Conservation (phyloP, 164 flowering plant species). For the Saururus chinensis region DNA sequence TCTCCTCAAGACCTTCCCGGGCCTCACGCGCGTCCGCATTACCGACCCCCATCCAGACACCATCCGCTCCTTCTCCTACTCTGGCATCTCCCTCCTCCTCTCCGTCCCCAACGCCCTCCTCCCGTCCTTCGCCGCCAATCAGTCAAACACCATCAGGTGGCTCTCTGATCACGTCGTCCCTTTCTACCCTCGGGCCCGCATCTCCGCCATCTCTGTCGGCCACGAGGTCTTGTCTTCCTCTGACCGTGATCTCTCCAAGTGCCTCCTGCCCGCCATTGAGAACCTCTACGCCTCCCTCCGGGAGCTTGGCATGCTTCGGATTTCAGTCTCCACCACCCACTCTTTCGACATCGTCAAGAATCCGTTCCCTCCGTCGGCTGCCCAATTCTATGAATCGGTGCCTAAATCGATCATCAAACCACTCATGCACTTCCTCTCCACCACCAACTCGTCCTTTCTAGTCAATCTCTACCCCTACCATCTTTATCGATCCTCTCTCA, state of each 20-base stretch:
- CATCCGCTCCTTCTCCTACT: constrained; percentile 55
- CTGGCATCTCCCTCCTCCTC: constrained; percentile 59
- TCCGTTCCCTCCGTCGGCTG: constrained; percentile 67
- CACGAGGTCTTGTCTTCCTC: constrained; percentile 21
- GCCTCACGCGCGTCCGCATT: constrained; percentile 33
- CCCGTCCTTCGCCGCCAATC: constrained; percentile 52
- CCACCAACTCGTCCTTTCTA: constrained; percentile 61
- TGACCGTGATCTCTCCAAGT: constrained; percentile 22
- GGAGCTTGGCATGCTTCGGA: constrained; percentile 42
- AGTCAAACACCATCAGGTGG: constrained; percentile 50
- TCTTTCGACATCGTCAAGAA: constrained; percentile 46
- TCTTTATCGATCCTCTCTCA: constrained; percentile 31
- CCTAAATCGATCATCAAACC: constrained; percentile 30
- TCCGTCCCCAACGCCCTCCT: constrained; percentile 53
- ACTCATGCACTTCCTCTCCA: constrained; percentile 44
- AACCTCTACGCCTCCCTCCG: constrained; percentile 40
- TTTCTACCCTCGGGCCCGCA: constrained; percentile 55
- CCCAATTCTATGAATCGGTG: constrained; percentile 40
- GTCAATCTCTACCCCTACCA: constrained; percentile 62
- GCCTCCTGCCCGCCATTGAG: constrained; percentile 47
- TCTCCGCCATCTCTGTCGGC: constrained; percentile 67
- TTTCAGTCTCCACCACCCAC: constrained; percentile 66
- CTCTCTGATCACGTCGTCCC: constrained; percentile 57
- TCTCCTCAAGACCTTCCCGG: constrained; percentile 16
- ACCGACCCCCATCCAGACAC: constrained; percentile 34